Evolutionary conservation across 805 yeast species (phyloP).

Genomic region (Lachancea sp.): DNA sequence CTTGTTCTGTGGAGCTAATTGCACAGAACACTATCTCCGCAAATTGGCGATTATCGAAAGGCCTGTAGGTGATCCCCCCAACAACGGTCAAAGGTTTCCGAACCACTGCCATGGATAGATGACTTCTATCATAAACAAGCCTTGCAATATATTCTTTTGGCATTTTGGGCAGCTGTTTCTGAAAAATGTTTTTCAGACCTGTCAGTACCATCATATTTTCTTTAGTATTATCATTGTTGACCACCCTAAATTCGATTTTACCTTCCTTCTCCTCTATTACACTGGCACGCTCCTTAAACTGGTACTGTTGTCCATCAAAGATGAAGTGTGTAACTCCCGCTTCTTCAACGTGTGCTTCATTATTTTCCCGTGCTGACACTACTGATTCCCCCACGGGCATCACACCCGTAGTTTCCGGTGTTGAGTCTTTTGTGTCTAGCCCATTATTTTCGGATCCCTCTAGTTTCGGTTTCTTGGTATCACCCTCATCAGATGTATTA

Average conservation of each 20-base stretch:
- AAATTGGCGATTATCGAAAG: conserved; percentile 82
- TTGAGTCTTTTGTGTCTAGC: conserved; percentile 8
- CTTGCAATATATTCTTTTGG: conserved; percentile 95
- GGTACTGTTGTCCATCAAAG: conserved; percentile 69
- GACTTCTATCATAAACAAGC: conserved; percentile 89
- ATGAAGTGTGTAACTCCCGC: conserved; percentile 37
- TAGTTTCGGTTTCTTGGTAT: conserved; percentile 11
- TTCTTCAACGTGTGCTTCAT: conserved; percentile 25
- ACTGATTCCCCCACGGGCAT: conserved; percentile 11
- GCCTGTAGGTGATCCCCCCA: conserved; percentile 95
- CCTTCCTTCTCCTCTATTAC: conserved; percentile 92
- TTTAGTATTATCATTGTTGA: conserved; percentile 82
- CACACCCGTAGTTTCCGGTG: conserved; percentile 1
- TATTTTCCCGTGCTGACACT: conserved; percentile 3
- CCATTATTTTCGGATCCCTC: conserved; percentile 15
- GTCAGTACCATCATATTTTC: conserved; percentile 89
- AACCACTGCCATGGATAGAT: conserved; percentile 92
- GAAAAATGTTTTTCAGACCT: conserved; percentile 92
- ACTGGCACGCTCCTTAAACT: conserved; percentile 87
- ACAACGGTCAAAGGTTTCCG: conserved; percentile 91
- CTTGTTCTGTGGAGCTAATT: conserved; percentile 94
- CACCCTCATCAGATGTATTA: conserved; percentile 18
- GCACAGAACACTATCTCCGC: conserved; percentile 99
- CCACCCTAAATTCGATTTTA: conserved; percentile 90
- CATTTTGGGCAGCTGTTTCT: conserved; percentile 97